These are phyloP conservation scores for Ichthyophthirius multifiliis DNA, from an alignment of 169 alveolate species.

Conservation along the genomic window DNA sequence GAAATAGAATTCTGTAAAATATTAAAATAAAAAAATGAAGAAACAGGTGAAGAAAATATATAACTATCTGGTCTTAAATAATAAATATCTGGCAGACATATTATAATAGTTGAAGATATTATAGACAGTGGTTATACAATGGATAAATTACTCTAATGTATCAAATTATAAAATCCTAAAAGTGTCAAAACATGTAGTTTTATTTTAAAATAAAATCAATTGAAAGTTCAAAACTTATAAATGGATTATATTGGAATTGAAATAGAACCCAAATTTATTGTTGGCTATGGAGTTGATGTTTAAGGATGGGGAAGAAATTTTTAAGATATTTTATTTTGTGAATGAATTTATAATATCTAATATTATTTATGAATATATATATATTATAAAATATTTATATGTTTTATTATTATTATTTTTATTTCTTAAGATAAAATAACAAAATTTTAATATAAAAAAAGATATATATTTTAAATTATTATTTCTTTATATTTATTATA, in stretches of 20 bases:
- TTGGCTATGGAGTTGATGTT: conserved; percentile 43
- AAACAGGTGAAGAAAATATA: conserved; percentile 7
- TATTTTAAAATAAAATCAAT: conserved; percentile 16
- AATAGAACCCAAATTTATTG: conserved; percentile 25
- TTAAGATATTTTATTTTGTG: background rate
- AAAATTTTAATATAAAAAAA: too few relatives aligned
- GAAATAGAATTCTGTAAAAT: conserved; percentile 23
- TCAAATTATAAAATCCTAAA: conserved; percentile 13
- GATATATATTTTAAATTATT: too few relatives aligned
- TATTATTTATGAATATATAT: too few relatives aligned
- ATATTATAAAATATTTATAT: too few relatives aligned
- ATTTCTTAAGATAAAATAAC: too few relatives aligned
- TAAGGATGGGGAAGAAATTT: conserved; percentile 33
- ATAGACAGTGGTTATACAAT: conserved; percentile 39
- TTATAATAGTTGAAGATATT: conserved; percentile 40
- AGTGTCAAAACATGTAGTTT: conserved; percentile 10
- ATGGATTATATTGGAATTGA: conserved; percentile 18
- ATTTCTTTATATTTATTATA: too few relatives aligned
- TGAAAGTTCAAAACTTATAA: background rate
- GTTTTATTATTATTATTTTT: too few relatives aligned
- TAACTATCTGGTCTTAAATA: conserved; percentile 26
- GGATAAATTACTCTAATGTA: background rate
- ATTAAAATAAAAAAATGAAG: too few relatives aligned
- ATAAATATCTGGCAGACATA: conserved; percentile 14
- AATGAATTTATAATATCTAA: too few relatives aligned